A percentile compares a stretch with the other conserved stretches of the same genome.
These are phyloP conservation scores for Vaccinium corymbosum DNA, from an alignment of 148 eudicot species.

Conservation along the genomic window DNA sequence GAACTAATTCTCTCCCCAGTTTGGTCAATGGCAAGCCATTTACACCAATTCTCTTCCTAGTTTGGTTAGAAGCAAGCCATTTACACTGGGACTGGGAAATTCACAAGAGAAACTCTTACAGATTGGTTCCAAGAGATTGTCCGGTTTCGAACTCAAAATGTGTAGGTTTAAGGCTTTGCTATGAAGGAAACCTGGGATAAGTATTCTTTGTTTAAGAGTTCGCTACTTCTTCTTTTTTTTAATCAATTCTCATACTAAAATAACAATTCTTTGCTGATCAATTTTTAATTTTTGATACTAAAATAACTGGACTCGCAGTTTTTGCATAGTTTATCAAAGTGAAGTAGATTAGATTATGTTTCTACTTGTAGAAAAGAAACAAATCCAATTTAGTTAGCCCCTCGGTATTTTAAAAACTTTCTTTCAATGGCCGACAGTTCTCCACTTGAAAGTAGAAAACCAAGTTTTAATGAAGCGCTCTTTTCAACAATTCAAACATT, in stretches of 20 bases:
- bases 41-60: background rate
- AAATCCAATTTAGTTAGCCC: slow-evolving; percentile 21
- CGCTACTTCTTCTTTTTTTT: no score
- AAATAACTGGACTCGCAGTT: slow-evolving; percentile 9
- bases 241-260: no score
- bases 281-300: background rate
- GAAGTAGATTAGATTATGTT: slow-evolving; percentile 9
- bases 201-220: slow-evolving; percentile 11
- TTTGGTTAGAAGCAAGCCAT: no score
- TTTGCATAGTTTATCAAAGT: slow-evolving; percentile 7
- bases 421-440: slow-evolving; percentile 6
- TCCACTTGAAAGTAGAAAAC: background rate
- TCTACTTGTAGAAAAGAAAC: slow-evolving; percentile 17
- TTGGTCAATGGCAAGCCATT: no score
- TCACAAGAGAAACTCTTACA: no score
- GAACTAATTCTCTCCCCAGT: no score
- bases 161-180: background rate
- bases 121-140: no score
- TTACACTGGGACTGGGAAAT: no score
- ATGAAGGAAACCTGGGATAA: slow-evolving; percentile 9
- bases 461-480: background rate
- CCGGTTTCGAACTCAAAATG: no score
- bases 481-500: background rate
- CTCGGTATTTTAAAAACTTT: background rate
- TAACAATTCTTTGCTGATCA: background rate